Evolutionary conservation across 148 eudicot genomes (phyloP), one percentile per base, ranked within the genome.

Genomic region (Rhododendron vialii): DNA sequence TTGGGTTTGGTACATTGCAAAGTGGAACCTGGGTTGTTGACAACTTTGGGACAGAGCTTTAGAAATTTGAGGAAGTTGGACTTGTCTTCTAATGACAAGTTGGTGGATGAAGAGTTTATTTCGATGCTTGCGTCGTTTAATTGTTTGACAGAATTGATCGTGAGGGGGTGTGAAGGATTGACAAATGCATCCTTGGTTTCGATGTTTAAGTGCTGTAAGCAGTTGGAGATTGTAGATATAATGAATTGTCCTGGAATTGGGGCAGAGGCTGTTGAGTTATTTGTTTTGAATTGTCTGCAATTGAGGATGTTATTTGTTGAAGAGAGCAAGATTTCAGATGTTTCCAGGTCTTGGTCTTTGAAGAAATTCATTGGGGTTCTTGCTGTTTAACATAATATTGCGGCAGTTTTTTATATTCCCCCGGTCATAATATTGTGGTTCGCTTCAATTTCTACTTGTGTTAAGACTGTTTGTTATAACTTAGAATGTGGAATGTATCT

Each of bases 1-100:
- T 78, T 93, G 78, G 91, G 89, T 20, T 75, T 93, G 82, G 86
- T 89, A 24, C 90, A 88, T 36, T 92, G 96, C 41, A 93, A 92
- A 1, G 1, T 89, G 8, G 90, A 92, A 59, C 83, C 88, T 0
- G 93, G 94, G 33, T 67, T 92, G 53, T 73, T 93, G 55, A 51
- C 15, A 6, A 86, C 88, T 2, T 82, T 92, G 20, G 96, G 93
- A 4, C 94, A 93, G 85, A 51, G 10, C 82, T 86, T 85, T 91
- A 81, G 81, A 81, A 55, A 51, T 14, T 77, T 93, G 85, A 90
- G 78, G 86, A 91, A 28, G 48, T 61, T 92, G 57, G 93, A 92
- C 69, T 81, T 93, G 90, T 92, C 96, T 35, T 87, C 89, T 77
- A 93, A 93, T 80, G 35, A 67, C 6, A 89, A 82, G 89, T 48